Percentiles rank a stretch among this genome's conserved stretches.
phyloP scores from a whole-genome alignment of 371 early-diverging fungal species.

The Zopfochytrium polystomum region DNA sequence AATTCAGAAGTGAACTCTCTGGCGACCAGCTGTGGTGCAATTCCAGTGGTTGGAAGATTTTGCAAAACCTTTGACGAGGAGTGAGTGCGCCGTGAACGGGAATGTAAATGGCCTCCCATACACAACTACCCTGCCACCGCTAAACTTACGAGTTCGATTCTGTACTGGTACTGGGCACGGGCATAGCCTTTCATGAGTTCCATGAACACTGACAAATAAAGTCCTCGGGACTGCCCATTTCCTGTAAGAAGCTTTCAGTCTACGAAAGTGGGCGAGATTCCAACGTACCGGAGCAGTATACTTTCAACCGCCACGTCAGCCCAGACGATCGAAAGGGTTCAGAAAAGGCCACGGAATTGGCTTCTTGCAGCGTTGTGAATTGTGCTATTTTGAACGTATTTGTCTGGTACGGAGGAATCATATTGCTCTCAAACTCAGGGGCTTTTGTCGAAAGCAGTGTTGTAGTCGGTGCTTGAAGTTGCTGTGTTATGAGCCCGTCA shows the following conservation, averaged over 20 bases:
- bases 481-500: no score
- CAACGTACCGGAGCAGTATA: constrained; percentile 30
- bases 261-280: no score
- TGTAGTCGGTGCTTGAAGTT: no score
- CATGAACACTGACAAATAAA: constrained; percentile 29
- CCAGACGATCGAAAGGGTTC: constrained; percentile 21
- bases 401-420: neutral
- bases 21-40: neutral
- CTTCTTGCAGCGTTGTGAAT: neutral
- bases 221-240: constrained; percentile 21
- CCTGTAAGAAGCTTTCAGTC: no score
- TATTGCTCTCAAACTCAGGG: constrained; percentile 18
- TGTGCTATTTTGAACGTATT: neutral
- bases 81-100: neutral
- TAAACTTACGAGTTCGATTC: constrained; percentile 29
- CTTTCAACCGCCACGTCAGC: constrained; percentile 33
- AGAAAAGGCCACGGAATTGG: constrained; percentile 19
- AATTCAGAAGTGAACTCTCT: constrained; percentile 22
- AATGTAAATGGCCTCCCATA: no score
- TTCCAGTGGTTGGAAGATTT: neutral
- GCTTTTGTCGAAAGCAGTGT: no score
- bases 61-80: neutral
- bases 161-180: constrained; percentile 28
- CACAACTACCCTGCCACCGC: no score
- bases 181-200: constrained; percentile 28